A percentile compares a stretch with the other conserved stretches of the same genome.
These are phyloP conservation scores for Earliella scabrosa DNA, from an alignment of 1,284 basidiomycete species.

Conservation along the genomic window DNA sequence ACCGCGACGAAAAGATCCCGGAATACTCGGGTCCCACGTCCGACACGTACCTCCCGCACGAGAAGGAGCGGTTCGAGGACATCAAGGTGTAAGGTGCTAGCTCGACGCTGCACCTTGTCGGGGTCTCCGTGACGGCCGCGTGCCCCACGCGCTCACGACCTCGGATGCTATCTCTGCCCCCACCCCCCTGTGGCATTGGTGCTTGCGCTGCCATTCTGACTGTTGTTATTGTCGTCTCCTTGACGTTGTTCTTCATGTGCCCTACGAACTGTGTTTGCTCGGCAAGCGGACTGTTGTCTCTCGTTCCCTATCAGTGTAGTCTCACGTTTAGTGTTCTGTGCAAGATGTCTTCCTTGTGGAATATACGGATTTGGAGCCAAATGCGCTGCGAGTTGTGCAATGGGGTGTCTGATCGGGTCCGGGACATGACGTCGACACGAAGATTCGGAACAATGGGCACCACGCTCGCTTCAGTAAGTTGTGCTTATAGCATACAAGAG, in stretches of 20 bases:
- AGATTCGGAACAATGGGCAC: too few species aligned
- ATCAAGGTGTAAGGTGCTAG: conserved; percentile 26
- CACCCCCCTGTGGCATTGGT: neutral
- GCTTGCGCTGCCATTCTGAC: conserved; percentile 7
- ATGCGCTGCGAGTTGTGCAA: neutral
- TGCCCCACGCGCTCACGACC: neutral
- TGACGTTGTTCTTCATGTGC: neutral
- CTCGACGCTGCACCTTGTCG: neutral
- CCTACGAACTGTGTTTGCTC: conserved; percentile 11
- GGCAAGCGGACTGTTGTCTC: conserved; percentile 10
- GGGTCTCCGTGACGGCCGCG: neutral
- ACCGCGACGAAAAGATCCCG: conserved; percentile 31
- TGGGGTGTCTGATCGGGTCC: too few species aligned
- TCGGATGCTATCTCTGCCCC: neutral
- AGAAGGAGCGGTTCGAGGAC: conserved; percentile 38
- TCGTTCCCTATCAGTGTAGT: conserved; percentile 7
- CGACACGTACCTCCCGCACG: conserved; percentile 33
- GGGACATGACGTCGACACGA: too few species aligned
- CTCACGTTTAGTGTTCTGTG: conserved; percentile 3
- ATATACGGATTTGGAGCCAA: conserved; percentile 11
- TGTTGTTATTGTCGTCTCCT: neutral
- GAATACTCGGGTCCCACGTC: conserved; percentile 30
- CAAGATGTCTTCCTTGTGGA: conserved; percentile 15
- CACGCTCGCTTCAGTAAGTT: too few species aligned
- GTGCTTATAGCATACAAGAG: too few species aligned